Evolutionary conservation across 164 flowering plant species (phyloP).

Genomic region (Kalanchoe fedtschenkoi): DNA sequence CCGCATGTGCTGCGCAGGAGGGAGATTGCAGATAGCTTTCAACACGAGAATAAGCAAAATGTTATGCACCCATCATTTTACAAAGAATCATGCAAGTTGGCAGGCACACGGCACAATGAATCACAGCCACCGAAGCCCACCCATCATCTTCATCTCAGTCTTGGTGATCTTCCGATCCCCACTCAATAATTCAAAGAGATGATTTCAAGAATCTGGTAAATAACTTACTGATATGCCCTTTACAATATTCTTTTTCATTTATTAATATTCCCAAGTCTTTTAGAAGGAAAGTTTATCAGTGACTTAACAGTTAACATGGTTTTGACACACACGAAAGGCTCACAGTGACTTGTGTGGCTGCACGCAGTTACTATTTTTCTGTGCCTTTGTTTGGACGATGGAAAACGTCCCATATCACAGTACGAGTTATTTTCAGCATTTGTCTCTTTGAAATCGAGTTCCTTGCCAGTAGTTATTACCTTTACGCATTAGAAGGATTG

Average conservation of each 20-base stretch:
- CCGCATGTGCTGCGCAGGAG: neutral
- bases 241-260: constrained; percentile 12
- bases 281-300: neutral
- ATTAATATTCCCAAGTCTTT: neutral
- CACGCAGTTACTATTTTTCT: neutral
- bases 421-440: neutral
- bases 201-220: constrained; percentile 24
- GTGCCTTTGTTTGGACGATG: constrained; percentile 3
- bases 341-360: neutral
- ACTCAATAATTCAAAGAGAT: constrained; percentile 12
- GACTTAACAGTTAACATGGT: neutral
- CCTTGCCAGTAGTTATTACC: neutral
- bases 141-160: constrained; percentile 19
- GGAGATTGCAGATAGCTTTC: constrained; percentile 1
- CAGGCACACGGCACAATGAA: constrained; percentile 18
- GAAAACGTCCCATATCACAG: neutral
- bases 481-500: neutral
- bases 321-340: neutral
- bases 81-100: constrained; percentile 28
- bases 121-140: constrained; percentile 28
- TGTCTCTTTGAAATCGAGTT: neutral
- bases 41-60: neutral
- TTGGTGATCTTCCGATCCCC: constrained; percentile 13
- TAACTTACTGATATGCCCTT: constrained; percentile 12
- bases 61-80: constrained; percentile 1